Percentiles rank a stretch among this genome's conserved stretches.
Conservation (phyloP, 805 yeast species). For the Barnettozyma vustinii region DNA sequence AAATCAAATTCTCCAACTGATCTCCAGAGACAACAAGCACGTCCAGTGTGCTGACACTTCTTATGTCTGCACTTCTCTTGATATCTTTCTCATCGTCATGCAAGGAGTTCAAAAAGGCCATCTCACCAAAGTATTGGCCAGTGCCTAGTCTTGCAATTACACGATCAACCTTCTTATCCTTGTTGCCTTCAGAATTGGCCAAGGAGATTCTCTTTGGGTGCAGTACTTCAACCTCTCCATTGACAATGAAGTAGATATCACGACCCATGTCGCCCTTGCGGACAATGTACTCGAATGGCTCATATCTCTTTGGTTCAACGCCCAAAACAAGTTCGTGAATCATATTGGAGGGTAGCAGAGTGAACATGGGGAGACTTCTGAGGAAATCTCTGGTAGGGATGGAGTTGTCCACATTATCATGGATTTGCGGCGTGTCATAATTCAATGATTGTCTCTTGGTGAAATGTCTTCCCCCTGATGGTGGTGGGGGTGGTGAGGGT, state of each 20-base stretch:
- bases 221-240: constrained; percentile 68
- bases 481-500: constrained; percentile 11
- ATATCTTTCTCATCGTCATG: constrained; percentile 13
- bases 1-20: constrained; percentile 47
- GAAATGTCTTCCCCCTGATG: not conserved
- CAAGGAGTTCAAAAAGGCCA: constrained; percentile 55
- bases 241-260: constrained; percentile 61
- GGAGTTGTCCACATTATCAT: constrained; percentile 45
- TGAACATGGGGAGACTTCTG: constrained; percentile 53
- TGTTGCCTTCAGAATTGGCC: constrained; percentile 15
- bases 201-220: constrained; percentile 30
- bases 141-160: constrained; percentile 53
- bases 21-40: constrained; percentile 55
- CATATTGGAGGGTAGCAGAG: constrained; percentile 49
- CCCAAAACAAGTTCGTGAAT: constrained; percentile 61
- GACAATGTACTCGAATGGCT: constrained; percentile 56
- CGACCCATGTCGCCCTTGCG: constrained; percentile 54
- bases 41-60: constrained; percentile 56
- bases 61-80: constrained; percentile 55
- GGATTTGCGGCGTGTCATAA: constrained; percentile 18
- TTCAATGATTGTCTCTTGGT: not conserved
- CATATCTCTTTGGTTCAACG: constrained; percentile 49
- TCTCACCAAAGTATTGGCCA: constrained; percentile 73
- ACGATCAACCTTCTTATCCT: constrained; percentile 29
- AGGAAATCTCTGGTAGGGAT: constrained; percentile 54